These are phyloP conservation scores for Fonsecaea multimorphosa DNA, from an alignment of 2,329 filamentous ascomycete species.

Conservation along the genomic window DNA sequence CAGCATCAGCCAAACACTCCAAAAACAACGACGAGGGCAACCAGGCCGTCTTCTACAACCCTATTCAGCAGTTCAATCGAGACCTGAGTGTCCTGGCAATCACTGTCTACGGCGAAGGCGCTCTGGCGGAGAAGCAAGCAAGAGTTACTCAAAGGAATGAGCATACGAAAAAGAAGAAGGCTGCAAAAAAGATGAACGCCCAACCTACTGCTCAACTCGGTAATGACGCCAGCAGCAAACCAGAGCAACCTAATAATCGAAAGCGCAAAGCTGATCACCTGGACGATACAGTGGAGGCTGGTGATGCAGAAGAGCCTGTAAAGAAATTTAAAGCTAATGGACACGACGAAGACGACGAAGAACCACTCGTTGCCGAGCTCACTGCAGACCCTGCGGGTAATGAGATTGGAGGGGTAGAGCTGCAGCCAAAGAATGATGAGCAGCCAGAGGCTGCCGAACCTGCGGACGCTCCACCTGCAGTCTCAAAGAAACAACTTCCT, in stretches of 20 bases:
- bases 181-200: conserved; percentile 46
- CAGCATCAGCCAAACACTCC: conserved; percentile 46
- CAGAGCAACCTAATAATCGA: conserved; percentile 28
- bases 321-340: conserved; percentile 26
- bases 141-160: conserved; percentile 43
- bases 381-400: conserved; percentile 11
- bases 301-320: background rate
- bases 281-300: conserved; percentile 25
- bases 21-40: conserved; percentile 66
- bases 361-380: conserved; percentile 26
- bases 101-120: conserved; percentile 80
- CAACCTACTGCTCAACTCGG: conserved; percentile 4
- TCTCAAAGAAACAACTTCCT: conserved; percentile 48
- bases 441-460: background rate
- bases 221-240: conserved; percentile 5
- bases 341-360: conserved; percentile 27
- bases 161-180: conserved; percentile 46
- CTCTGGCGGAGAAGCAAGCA: conserved; percentile 59
- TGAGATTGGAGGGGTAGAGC: conserved; percentile 27
- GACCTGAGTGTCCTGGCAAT: conserved; percentile 93
- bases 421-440: conserved; percentile 19
- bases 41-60: conserved; percentile 94
- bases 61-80: conserved; percentile 98
- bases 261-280: conserved; percentile 42
- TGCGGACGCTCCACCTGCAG: background rate